Evolutionary conservation across 495 filamentous ascomycete genomes (phyloP).

Genomic region (Daldinia concentrica): DNA sequence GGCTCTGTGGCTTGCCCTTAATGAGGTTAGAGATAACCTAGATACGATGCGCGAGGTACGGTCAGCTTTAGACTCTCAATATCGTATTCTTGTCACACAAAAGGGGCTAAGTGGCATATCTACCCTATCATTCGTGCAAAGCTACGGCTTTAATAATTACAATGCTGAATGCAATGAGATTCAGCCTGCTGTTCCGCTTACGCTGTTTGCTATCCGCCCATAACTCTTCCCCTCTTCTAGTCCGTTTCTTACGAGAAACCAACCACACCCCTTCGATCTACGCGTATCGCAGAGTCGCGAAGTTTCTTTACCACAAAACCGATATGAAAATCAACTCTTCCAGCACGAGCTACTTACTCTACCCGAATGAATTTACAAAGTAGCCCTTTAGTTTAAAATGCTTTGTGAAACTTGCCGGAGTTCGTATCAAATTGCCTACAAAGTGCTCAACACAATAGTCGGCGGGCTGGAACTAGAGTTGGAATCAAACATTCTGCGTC

Average conservation of each 20-base stretch:
- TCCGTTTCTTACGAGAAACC: background rate
- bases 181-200: background rate
- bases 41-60: too few relatives aligned
- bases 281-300: too few relatives aligned
- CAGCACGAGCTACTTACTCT: background rate
- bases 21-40: too few relatives aligned
- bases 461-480: background rate
- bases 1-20: too few relatives aligned
- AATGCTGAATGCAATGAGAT: background rate
- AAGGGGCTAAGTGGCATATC: background rate
- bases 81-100: background rate
- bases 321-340: too few relatives aligned
- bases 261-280: background rate
- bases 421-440: background rate
- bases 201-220: background rate
- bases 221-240: background rate
- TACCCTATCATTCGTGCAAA: background rate
- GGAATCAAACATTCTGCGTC: background rate
- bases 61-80: background rate
- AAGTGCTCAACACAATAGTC: background rate
- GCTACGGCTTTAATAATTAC: background rate
- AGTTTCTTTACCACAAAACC: too few relatives aligned
- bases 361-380: background rate
- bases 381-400: background rate
- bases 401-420: conserved; percentile 1